Evolutionary conservation across 345 rosid genomes (phyloP), one percentile per base, ranked within the genome.

Genomic region (Acer saccharum): DNA sequence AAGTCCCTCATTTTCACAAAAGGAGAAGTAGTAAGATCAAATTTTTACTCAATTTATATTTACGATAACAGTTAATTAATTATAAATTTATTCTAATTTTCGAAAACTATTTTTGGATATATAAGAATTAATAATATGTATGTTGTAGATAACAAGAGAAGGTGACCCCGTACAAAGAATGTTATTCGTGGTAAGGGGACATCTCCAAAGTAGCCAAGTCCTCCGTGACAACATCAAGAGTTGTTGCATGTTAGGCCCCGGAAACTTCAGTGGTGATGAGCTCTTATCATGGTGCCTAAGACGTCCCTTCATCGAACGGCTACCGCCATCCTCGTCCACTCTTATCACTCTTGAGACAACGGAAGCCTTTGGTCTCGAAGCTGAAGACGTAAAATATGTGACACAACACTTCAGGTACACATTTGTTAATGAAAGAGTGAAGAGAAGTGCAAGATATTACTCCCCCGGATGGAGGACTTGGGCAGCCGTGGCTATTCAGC

Each of bases 381-480:
- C 99, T 0, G 90, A 88, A 57, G 99, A 96, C 14, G 93, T 96
- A 3, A 93, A 91, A 77, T 96, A 96, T 35, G 99, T 93, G 29
- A 93, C 99, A 0, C 99, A 94, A 13, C 99, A 96, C 84, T 96
- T 96, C 61, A 88, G 99, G 54, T 96, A 96, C 88, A 96, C 98
- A 21, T 96, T 96, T 77, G 97, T 92, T 2, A 96, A 93, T 1
- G 98, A 93, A 48, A 88, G 88, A 79, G 97, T 96, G 64, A 96
- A 89, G 87, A 87, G 99, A 74, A 93, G 99, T 71, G 98, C 98
- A 0, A 88, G 99, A 76, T 94, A 90, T 69, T 94, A 96, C 70
- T 96, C 99, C 12, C 98, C 99, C 0, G 99, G 98, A 9, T 96
- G 99, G 99, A 81, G 99, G 27, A 94, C 99, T 10, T 96, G 98